Evolutionary conservation across 345 rosid species (phyloP).

Genomic region (Citrus glauca): DNA sequence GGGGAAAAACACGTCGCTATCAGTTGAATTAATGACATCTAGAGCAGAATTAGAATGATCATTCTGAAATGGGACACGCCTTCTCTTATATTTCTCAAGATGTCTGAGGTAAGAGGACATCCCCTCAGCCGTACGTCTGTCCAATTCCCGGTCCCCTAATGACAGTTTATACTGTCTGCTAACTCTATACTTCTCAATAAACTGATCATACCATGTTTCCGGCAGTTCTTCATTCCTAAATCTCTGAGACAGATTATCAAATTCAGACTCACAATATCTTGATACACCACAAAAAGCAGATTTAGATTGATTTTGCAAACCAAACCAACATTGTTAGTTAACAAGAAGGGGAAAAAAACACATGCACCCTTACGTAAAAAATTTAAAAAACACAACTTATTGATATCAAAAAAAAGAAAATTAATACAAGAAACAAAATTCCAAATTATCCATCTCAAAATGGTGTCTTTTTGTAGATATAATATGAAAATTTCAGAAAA

Average conservation of each 20-base stretch:
- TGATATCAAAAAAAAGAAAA: not conserved
- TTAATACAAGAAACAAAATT: not conserved
- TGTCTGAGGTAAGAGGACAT: conserved; percentile 67
- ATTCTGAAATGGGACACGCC: conserved; percentile 51
- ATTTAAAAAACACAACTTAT: not conserved
- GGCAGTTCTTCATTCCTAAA: conserved; percentile 78
- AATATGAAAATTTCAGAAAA: not conserved
- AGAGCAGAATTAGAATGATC: conserved; percentile 44
- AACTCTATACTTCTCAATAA: conserved; percentile 56
- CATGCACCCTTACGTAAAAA: not conserved
- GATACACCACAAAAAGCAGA: conserved; percentile 36
- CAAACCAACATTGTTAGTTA: not conserved
- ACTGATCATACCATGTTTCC: conserved; percentile 86
- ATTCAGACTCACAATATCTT: conserved; percentile 55
- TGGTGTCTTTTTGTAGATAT: not conserved
- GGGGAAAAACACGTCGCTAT: conserved; percentile 69
- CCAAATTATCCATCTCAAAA: not conserved
- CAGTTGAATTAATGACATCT: conserved; percentile 40
- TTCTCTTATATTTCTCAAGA: conserved; percentile 66
- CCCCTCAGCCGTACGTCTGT: conserved; percentile 68
- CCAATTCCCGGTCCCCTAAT: conserved; percentile 55
- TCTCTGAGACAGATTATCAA: conserved; percentile 51
- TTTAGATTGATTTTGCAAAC: conserved; percentile 49
- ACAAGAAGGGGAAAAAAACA: too few species aligned
- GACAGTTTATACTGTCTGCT: conserved; percentile 50